Evolutionary conservation across 805 yeast species (phyloP).

Genomic region (Henningerozyma blattae): DNA sequence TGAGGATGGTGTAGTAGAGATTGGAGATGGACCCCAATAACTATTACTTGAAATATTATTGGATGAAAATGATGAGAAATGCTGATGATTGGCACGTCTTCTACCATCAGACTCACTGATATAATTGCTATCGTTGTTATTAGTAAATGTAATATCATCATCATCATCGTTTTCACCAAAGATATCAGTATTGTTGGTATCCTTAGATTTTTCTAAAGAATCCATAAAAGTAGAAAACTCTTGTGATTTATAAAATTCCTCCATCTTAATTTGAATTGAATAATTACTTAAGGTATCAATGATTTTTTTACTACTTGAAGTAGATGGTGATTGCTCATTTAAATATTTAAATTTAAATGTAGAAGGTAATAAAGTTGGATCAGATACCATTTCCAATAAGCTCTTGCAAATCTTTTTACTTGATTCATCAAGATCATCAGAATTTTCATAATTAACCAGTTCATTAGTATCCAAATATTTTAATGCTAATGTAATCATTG

Average conservation of each 20-base stretch:
- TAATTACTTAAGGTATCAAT: constrained; percentile 11
- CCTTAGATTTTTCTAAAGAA: constrained; percentile 2
- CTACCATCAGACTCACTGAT: neutral
- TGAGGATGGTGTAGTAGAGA: constrained; percentile 6
- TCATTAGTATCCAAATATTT: constrained; percentile 18
- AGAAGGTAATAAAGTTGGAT: constrained; percentile 16
- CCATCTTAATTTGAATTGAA: constrained; percentile 12
- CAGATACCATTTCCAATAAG: constrained; percentile 13
- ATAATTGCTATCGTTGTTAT: constrained; percentile 1
- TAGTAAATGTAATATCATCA: constrained; percentile 1
- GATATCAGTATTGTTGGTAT: constrained; percentile 4
- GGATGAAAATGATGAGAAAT: neutral
- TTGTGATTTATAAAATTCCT: constrained; percentile 15
- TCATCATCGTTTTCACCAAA: neutral
- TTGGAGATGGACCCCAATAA: constrained; percentile 9
- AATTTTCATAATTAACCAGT: constrained; percentile 11
- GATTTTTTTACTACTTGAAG: constrained; percentile 6
- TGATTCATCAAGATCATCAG: constrained; percentile 17
- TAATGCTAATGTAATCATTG: constrained; percentile 34
- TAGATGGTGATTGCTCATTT: constrained; percentile 3
- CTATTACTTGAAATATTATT: neutral
- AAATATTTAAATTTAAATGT: constrained; percentile 22
- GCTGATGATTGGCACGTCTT: neutral
- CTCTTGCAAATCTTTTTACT: constrained; percentile 11
- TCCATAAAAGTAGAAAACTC: constrained; percentile 10